phyloP scores from a whole-genome alignment of 805 yeast species.

The Cyberlindnera nakhonratchasimensis region DNA sequence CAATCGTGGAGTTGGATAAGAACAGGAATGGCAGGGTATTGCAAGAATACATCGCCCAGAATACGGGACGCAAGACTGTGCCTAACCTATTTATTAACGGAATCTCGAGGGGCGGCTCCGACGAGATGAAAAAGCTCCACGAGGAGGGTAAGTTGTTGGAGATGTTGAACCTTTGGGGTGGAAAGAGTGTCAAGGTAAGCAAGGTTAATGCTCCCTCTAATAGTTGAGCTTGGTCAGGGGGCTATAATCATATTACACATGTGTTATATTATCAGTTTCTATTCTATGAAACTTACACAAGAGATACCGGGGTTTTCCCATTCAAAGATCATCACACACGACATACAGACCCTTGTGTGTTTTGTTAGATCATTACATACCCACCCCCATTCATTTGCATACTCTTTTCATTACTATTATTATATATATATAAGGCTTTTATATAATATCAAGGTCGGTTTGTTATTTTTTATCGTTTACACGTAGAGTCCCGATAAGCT shows the following conservation, averaged over 20 bases:
- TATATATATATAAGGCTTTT: no score
- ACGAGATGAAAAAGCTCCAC: constrained; percentile 69
- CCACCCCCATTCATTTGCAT: no score
- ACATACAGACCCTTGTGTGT: no score
- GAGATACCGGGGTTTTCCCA: not conserved
- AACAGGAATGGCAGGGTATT: constrained; percentile 73
- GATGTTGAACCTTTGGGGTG: constrained; percentile 61
- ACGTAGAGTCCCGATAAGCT: no score
- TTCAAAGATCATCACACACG: no score
- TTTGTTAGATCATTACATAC: no score
- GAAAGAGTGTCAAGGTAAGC: constrained; percentile 44
- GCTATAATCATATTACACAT: no score
- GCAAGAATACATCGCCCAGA: constrained; percentile 64
- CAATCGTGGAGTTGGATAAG: constrained; percentile 76
- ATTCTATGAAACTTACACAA: not conserved
- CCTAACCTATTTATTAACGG: constrained; percentile 83
- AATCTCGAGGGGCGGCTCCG: constrained; percentile 81
- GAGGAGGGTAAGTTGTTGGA: constrained; percentile 49
- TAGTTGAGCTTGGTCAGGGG: constrained; percentile 7
- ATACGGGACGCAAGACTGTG: constrained; percentile 81
- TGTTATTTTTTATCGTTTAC: no score
- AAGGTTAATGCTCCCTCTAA: constrained; percentile 59
- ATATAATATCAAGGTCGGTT: no score
- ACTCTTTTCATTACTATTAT: not conserved
- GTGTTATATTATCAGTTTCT: no score